Evolutionary conservation across 2,329 filamentous ascomycete species (phyloP).

Genomic region (Neospermospora avenae): DNA sequence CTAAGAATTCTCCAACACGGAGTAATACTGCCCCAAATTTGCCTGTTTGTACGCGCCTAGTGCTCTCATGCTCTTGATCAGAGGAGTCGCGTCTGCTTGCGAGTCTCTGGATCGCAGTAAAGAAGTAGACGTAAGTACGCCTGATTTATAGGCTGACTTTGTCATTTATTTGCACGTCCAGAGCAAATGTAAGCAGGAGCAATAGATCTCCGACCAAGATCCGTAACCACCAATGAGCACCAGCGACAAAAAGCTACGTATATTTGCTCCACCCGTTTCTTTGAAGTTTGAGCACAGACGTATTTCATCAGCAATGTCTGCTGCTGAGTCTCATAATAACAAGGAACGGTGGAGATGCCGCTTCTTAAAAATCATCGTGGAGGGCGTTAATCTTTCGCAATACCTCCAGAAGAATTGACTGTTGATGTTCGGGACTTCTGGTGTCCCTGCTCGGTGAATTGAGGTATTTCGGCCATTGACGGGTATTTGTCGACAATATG

Average conservation of each 20-base stretch:
- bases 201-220: slow-evolving; percentile 13
- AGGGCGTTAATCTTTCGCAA: too few relatives aligned
- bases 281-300: not conserved
- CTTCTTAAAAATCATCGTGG: too few relatives aligned
- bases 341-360: not conserved
- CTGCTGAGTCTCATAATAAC: too few relatives aligned
- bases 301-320: not conserved
- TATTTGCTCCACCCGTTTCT: not conserved
- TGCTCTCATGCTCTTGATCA: not conserved
- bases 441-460: not conserved
- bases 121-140: not conserved
- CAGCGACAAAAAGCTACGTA: not conserved
- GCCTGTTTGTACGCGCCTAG: not conserved
- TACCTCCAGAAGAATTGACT: too few relatives aligned
- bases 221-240: not conserved
- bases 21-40: not conserved
- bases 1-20: not conserved
- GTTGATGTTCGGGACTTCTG: slow-evolving; percentile 1
- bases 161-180: slow-evolving; percentile 8
- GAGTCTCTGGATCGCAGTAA: not conserved
- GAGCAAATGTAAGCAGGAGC: slow-evolving; percentile 12
- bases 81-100: slow-evolving; percentile 14
- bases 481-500: slow-evolving; percentile 1
- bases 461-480: slow-evolving; percentile 18
- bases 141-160: slow-evolving; percentile 6